Evolutionary conservation across 2,329 filamentous ascomycete genomes (phyloP), one percentile per base, ranked within the genome.

Genomic region (Colletotrichum spaethianum): DNA sequence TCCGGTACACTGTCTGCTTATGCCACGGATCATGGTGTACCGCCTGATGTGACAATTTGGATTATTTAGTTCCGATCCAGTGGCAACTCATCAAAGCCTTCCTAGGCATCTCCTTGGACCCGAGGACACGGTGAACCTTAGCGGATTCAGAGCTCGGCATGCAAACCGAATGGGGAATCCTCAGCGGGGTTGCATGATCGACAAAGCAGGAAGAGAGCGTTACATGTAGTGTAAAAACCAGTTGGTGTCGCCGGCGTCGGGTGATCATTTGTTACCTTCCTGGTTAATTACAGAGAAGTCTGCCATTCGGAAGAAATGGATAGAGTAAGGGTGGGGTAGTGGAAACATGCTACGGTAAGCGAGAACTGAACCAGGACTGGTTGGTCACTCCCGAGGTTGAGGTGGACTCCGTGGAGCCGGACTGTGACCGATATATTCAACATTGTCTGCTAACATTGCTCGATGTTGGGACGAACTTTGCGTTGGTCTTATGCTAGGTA

Each of bases 321-420:
- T 23, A 33, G 38, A 46, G 18, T 26, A 26, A 20, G 20, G 42
- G 52, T 18, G 60, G 60, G 40, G 56, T 50, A n/a, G 60, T 55
- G 23, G 50, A 18, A 42, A 40, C 14, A 52, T n/a, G 26, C 5
- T 20, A 12, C 14, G n/a, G 44, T 9, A 44, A 36, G 18, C n/a
- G 44, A 59, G 26, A 52, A 6, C 40, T 26, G 26, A 38, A 26
- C 42, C 26, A 14, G 42, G 42, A 61, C 67, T 56, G 18, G 23
- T 44, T 70, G 63, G 4, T 44, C 26, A 62, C 33, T 31, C 63
- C 23, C 38, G 67, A 56, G 55, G 31, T 42, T 46, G 26, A 53
- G 14, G 46, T 48, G 36, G 40, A 36, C 56, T 48, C 23, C 11
- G 48, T 67, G 63, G 48, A 40, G 42, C n/a, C 48, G 48, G 40